Evolutionary conservation across 345 rosid species (phyloP), one percentile per base, ranked within the genome.

Genomic region (Arabidopsis suecica): DNA sequence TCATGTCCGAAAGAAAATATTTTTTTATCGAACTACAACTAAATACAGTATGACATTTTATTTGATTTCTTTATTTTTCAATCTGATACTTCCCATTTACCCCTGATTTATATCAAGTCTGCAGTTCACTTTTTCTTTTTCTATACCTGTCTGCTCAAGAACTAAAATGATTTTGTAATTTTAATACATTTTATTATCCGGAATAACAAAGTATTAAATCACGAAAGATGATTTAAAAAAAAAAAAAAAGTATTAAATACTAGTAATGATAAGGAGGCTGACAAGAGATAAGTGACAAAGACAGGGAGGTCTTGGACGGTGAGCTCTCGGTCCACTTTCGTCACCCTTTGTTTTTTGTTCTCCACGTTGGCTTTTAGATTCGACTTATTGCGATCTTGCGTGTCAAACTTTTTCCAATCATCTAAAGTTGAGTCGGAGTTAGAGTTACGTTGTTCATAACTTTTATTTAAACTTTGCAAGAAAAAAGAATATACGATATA

Each of bases 261-360:
- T 16, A 16, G 18, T 75, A 23, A 38, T 48, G 9, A 9, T 14
- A 45, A 10, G 57, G 77, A 57, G 36, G 41, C 11, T 56, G 77
- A 56, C 69, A 65, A 71, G 66, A 20, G 58, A 76, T 40, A 49
- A 57, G 72, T 60, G 79, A 67, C 14, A 76, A 77, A 10, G 77
- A 71, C 63, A 65, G 56, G 56, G 44, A 32, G 50, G 72, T 50
- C 45, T 55, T 71, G 81, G 80, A 65, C 80, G 72, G 76, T 77
- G 76, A 55, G 81, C 57, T 71, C 50, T 49, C 12, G 77, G 81
- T 65, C 81, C 81, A 65, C 62, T 78, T 71, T 40, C 72, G 72
- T 65, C 81, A 71, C 25, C 28, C 68, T 71, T 49, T 77, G 67
- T 77, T 38, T 1, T 49, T 49, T n/a, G n/a, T 32, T 65, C 62